Percentiles rank a stretch among this genome's conserved stretches.
phyloP scores from a whole-genome alignment of 2,329 filamentous ascomycete species.

The Diaporthe citrichinensis region DNA sequence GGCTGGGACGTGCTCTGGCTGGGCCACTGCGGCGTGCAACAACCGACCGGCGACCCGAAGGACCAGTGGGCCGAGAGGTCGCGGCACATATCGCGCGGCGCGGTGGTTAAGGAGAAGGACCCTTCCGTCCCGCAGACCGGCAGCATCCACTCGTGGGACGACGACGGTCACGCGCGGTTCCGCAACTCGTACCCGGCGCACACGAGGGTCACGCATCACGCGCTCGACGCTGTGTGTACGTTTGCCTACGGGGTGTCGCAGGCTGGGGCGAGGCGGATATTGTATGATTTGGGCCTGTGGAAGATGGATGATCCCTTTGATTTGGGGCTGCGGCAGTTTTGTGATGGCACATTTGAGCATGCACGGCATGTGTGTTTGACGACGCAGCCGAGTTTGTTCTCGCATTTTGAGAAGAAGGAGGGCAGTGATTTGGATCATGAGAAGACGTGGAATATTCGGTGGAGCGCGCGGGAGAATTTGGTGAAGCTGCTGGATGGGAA shows the following conservation, averaged over 20 bases:
- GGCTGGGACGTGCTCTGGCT: conserved; percentile 27
- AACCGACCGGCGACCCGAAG: background rate
- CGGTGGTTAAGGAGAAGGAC: conserved; percentile 9
- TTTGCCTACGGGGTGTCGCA: conserved; percentile 16
- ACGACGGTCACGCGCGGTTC: conserved; percentile 20
- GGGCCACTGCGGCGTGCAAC: conserved; percentile 23
- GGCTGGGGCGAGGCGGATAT: background rate
- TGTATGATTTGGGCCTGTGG: conserved; percentile 7
- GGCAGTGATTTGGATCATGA: conserved; percentile 16
- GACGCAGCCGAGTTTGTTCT: conserved; percentile 17
- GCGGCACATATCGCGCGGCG: conserved; percentile 1
- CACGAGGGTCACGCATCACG: conserved; percentile 15
- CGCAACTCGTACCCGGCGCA: conserved; percentile 8
- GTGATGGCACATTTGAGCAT: conserved; percentile 17
- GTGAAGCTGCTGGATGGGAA: background rate
- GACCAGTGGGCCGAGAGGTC: conserved; percentile 6
- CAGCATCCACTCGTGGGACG: conserved; percentile 6
- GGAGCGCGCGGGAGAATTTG: conserved; percentile 13
- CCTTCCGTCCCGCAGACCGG: background rate
- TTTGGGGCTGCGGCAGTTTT: conserved; percentile 9
- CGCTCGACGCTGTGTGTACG: conserved; percentile 18
- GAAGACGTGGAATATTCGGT: conserved; percentile 17
- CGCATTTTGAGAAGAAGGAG: conserved; percentile 14
- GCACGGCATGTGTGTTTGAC: conserved; percentile 1
- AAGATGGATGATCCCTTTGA: conserved; percentile 24